phyloP scores from a whole-genome alignment of 2,329 filamentous ascomycete species.

The Cercospora sesami region DNA sequence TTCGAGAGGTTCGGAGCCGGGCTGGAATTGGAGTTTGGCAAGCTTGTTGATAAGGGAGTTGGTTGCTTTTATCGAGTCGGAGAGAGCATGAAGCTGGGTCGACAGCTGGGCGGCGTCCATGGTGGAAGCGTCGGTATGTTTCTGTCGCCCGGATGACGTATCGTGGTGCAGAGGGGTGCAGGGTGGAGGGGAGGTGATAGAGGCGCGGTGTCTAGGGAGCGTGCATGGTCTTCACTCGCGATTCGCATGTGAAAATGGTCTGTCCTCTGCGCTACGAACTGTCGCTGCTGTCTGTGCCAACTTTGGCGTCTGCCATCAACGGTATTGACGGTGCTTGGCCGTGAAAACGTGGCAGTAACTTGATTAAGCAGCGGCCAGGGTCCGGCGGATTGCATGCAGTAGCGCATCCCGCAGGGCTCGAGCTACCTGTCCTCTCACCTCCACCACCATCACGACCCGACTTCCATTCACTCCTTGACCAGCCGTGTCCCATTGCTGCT shows the following conservation, averaged over 20 bases:
- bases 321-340: neutral
- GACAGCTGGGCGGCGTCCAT: conserved; percentile 30
- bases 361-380: neutral
- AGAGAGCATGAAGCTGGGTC: conserved; percentile 43
- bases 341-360: conserved; percentile 6
- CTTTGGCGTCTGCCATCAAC: neutral
- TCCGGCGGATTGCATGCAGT: neutral
- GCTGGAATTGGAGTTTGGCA: conserved; percentile 61
- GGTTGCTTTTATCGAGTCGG: conserved; percentile 55
- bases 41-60: conserved; percentile 59
- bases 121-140: conserved; percentile 13
- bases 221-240: neutral
- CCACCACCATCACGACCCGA: neutral
- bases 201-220: neutral
- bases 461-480: neutral
- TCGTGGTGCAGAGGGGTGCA: neutral
- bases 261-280: neutral
- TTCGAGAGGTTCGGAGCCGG: conserved; percentile 60
- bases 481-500: neutral
- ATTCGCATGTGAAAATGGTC: neutral
- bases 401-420: neutral
- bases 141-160: conserved; percentile 10
- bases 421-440: neutral
- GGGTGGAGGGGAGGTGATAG: neutral
- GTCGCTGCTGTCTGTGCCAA: neutral